These are phyloP conservation scores for Daldinia grandis DNA, from an alignment of 495 filamentous ascomycete genomes.

Conservation along the genomic window DNA sequence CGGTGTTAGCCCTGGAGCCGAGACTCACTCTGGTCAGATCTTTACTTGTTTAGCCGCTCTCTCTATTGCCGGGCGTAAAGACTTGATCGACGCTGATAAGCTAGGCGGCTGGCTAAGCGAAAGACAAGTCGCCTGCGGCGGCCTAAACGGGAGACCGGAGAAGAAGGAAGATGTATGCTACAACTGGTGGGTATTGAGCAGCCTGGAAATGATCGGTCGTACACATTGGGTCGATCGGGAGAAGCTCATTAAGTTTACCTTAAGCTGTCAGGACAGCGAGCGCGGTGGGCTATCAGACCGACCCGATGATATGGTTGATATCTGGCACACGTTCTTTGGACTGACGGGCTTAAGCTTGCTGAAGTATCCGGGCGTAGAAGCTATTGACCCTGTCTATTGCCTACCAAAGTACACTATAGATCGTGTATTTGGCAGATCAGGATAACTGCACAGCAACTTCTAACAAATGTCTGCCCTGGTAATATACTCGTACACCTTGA, in stretches of 20 bases:
- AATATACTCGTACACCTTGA: neutral
- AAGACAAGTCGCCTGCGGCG: slow-evolving; percentile 84
- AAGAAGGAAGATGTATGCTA: slow-evolving; percentile 98
- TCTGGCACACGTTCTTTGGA: slow-evolving; percentile 93
- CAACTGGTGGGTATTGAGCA: slow-evolving; percentile 96
- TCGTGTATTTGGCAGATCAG: slow-evolving; percentile 57
- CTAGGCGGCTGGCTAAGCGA: slow-evolving; percentile 93
- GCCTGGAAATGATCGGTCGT: slow-evolving; percentile 85
- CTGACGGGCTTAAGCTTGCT: slow-evolving; percentile 88
- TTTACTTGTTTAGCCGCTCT: slow-evolving; percentile 94
- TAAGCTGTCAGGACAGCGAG: slow-evolving; percentile 86
- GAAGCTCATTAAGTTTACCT: slow-evolving; percentile 80
- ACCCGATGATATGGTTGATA: slow-evolving; percentile 94
- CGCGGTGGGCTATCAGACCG: slow-evolving; percentile 87
- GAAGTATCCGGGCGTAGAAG: slow-evolving; percentile 73
- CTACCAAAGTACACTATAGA: slow-evolving; percentile 74
- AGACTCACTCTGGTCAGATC: slow-evolving; percentile 92
- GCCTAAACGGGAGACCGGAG: slow-evolving; percentile 92
- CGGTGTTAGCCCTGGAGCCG: slow-evolving; percentile 85
- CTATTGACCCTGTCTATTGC: slow-evolving; percentile 90
- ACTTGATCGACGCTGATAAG: slow-evolving; percentile 82
- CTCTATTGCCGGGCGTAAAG: slow-evolving; percentile 80
- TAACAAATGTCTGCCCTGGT: neutral
- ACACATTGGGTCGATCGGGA: slow-evolving; percentile 90
- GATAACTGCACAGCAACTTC: slow-evolving; percentile 30